Base-by-base conservation (phyloP, 2,329 filamentous ascomycete species). In the Plenodomus lindquistii region DNA sequence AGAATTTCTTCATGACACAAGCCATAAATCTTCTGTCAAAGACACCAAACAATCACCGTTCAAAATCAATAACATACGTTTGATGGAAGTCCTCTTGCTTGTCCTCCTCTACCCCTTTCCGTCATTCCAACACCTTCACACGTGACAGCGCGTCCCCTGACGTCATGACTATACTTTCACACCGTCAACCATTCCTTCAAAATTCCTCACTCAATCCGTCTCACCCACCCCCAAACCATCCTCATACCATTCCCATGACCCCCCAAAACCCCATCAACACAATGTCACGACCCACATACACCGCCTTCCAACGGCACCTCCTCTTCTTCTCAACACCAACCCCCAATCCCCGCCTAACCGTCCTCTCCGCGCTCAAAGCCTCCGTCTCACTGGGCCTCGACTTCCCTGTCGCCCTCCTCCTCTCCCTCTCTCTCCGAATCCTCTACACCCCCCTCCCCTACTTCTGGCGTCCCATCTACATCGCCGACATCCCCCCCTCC, bases 281-380 rank as follows among this genome's bases (percentile, higher is more conserved):
- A 24, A 24, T 24, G 60, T 56, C 59, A 38, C 45, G 42, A 44
- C 48, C 24, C 31, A 50, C 41, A 7, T 59, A 58, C 38, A 55
- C 59, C 3, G 50, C 60, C 11, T 63, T 63, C 34, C 59, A 63
- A 36, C 42, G 42, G 21, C 60, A 63, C 34, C 49, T 63, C 9
- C 27, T 53, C 17, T 63, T 62, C 52, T 62, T 63, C 40, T 59
- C 59, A 4, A 63, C 57, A 1, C 55, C 55, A 5, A 61, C 57
- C 11, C 44, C 50, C 11, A 54, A 55, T 24, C 57, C 60, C 10
- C 29, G 54, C 13, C 55, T 63, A 15, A 63, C 60, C 15, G 50
- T 63, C 18, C 13, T 43, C 4, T 63, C 59, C 10, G 53, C 48
- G 13, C 40, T 62, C 10, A 54, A 55, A 38, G 60, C 52, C n/a